Evolutionary conservation across 805 yeast species (phyloP), one percentile per base, ranked within the genome.

Genomic region (Teunomyces kruisii): DNA sequence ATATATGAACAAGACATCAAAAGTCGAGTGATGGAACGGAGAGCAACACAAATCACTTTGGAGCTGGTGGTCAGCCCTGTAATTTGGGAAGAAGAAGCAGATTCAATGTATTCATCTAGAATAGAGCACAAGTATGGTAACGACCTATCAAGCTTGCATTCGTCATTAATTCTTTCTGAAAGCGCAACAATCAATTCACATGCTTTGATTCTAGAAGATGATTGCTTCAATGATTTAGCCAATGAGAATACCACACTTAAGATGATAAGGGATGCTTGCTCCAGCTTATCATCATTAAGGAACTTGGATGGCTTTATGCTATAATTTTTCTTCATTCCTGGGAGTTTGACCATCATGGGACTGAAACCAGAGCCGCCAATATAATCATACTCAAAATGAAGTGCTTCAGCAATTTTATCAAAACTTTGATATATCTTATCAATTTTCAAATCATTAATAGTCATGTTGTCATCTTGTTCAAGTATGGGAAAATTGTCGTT

Each of bases 91-190:
- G 35, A 12, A 8, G 36, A 14, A 27, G 22, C 15, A 39, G 16
- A 28, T 33, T 61, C 64, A 3, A 62, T 53, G 39, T 56, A 67
- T 37, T 88, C 96, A 42, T 86, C 89, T 10, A 91, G 61, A 43
- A 89, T 70, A n/a, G 80, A 68, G 16, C 88, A 76, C 17, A 94
- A 61, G 58, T 85, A 88, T 0, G 99, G 98, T 17, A 94, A 62
- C 27, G 89, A 81, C 37, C 97, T 67, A 61, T 94, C 97, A 32
- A 94, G 68, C 59, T 90, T 92, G 12, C 83, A 83, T 45, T 87
- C 96, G 59, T 94, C 98, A 17, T 80, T 78, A 1, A 89, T 70
- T 46, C 80, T 78, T 56, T 88, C 96, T 1, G 92, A 80, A 14
- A 92, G 72, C 0, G 88, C 86, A 7, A 88, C 61, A 0, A 94